phyloP scores from a whole-genome alignment of 495 filamentous ascomycete genomes.

The Neurospora sp. region DNA sequence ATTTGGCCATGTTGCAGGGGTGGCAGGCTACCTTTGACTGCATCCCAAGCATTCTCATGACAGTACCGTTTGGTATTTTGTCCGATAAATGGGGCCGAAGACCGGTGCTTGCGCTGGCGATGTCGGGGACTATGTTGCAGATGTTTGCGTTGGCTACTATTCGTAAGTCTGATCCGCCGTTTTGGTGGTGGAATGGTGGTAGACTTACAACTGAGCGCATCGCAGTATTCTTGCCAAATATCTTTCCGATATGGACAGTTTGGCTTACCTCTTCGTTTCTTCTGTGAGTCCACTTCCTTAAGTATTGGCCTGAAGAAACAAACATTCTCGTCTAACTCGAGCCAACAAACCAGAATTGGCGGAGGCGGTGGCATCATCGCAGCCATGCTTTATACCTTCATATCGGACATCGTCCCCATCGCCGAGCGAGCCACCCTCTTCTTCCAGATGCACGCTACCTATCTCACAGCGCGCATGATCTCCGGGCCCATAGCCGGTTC shows the following conservation, averaged over 20 bases:
- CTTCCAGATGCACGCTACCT: constrained; percentile 18
- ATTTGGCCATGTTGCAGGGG: constrained; percentile 24
- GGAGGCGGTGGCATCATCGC: constrained; percentile 15
- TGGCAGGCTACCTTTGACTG: constrained; percentile 19
- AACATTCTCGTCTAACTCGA: not conserved
- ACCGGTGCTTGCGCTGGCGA: constrained; percentile 16
- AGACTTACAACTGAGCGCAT: not conserved
- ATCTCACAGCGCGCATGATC: constrained; percentile 16
- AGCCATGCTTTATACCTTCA: constrained; percentile 25
- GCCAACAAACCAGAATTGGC: constrained; percentile 14
- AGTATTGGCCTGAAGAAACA: not conserved
- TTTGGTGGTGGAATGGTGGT: no score
- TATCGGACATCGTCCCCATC: constrained; percentile 21
- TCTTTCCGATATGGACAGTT: constrained; percentile 21
- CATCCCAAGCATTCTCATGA: constrained; percentile 17
- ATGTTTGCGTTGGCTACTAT: constrained; percentile 6
- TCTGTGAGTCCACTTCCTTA: constrained; percentile 10
- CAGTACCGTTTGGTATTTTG: constrained; percentile 24
- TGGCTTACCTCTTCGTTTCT: constrained; percentile 11
- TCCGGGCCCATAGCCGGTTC: constrained; percentile 15
- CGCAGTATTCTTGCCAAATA: constrained; percentile 17
- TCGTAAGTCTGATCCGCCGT: constrained; percentile 7
- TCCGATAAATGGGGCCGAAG: constrained; percentile 24
- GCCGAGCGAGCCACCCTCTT: constrained; percentile 18
- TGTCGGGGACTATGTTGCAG: constrained; percentile 10